Conservation (phyloP, 352 stramenopile genomes). For the Peronospora tabacina region DNA sequence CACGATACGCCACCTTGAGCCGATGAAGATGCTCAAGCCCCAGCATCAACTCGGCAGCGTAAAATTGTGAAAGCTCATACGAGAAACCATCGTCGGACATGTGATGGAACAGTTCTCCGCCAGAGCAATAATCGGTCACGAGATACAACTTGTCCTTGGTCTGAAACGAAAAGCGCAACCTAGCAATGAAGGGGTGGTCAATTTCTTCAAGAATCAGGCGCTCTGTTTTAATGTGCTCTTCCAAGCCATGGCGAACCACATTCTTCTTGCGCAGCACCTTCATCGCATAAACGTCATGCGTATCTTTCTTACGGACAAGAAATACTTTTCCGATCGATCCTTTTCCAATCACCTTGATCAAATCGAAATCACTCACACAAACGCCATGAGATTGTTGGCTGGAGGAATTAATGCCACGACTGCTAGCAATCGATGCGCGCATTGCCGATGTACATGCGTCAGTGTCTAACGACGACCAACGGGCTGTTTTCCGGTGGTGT, state of each 20-base stretch:
- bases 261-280: conserved; percentile 97
- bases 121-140: conserved; percentile 86
- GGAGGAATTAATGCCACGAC: conserved; percentile 24
- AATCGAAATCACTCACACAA: conserved; percentile 79
- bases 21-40: conserved; percentile 93
- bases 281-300: conserved; percentile 92
- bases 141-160: conserved; percentile 86
- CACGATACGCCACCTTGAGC: conserved; percentile 93
- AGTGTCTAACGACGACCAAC: conserved; percentile 34
- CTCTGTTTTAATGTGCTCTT: conserved; percentile 95
- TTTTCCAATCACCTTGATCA: conserved; percentile 80
- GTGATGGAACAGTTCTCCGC: conserved; percentile 97
- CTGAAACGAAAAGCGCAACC: conserved; percentile 97
- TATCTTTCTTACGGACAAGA: conserved; percentile 82
- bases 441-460: conserved; percentile 38
- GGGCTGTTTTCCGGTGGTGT: conserved; percentile 37
- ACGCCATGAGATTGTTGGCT: conserved; percentile 29
- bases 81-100: conserved; percentile 87
- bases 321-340: conserved; percentile 88
- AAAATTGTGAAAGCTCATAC: conserved; percentile 85
- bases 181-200: conserved; percentile 97
- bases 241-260: conserved; percentile 88
- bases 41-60: conserved; percentile 93
- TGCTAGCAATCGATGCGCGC: conserved; percentile 48
- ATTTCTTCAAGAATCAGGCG: conserved; percentile 95